Base-by-base conservation (phyloP, 192 early-diverging fungal genomes). In the Entomortierella lignicola region DNA sequence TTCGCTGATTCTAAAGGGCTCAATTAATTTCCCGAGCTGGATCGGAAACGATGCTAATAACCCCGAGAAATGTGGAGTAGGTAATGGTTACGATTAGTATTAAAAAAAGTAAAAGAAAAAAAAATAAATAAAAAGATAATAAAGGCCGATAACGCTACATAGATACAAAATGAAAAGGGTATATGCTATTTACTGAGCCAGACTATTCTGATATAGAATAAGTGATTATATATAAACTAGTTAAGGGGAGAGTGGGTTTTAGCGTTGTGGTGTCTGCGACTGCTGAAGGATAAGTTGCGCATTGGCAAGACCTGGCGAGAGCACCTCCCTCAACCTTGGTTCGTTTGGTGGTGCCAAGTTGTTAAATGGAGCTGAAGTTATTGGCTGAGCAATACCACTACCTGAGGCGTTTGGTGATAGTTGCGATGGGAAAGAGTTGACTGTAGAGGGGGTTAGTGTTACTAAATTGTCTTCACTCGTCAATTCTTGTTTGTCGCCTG, bases 261-360 rank as follows among this genome's bases (percentile, higher is more conserved):
- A 29, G 11, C 61, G 52, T 11, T 48, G 50, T 1, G 52, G 59
- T 3, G 58, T 18, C 32, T 75, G 72, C 3, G 72, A 67, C 25
- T 39, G 42, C 27, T 75, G 64, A 20, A 75, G 59, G 42, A 75
- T 75, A 41, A 75, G 42, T 12, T 75, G 72, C 1, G 72, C 72
- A 51, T 75, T 75, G 2, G 64, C 53, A 8, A 75, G 31, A 1
- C 50, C 65, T 29, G 72, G 72, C 1, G 72, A 75, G n/a, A 75
- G 21, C 65, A 68, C 55, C 3, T 41, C 50, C 13, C 56, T 55
- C 8, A 37, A 23, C 30, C 71, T 47, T 21, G 15, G 31, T 3
- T 50, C 30, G 43, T 60, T 69, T n/a, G n/a, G n/a, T n/a, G n/a
- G n/a, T n/a, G n/a, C n/a, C n/a, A n/a, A n/a, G n/a, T n/a, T n/a